Base-by-base conservation (phyloP, 106 monocot species). In the Dendrobium huoshanense region DNA sequence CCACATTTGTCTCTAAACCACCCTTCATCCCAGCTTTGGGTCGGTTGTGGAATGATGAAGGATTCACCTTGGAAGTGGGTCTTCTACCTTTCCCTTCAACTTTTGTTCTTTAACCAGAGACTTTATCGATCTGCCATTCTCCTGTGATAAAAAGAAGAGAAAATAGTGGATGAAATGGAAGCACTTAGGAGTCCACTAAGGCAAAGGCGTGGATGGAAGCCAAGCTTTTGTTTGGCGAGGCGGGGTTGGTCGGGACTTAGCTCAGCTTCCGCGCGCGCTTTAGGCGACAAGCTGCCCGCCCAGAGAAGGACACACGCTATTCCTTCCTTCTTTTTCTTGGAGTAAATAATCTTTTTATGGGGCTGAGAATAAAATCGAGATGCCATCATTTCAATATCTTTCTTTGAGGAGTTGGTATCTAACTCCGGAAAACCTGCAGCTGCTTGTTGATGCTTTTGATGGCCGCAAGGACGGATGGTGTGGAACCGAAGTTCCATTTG, bases 211-310 rank as follows among this genome's bases (percentile, higher is more conserved):
- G 64, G 64, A 25, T 65, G 64, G 24, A 51, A 51, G 64, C 64
- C 64, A 65, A 65, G 9, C 64, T 22, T 65, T 65, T n/a, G 7
- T 9, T 51, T 13, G 51, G 51, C 51, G 51, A n/a, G 64, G n/a
- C 64, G 64, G 64, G 64, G 64, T 65, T 65, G 25, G 64, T 65
- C 64, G 64, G 64, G 64, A n/a, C 64, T 65, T n/a, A 22, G 64
- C 64, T 65, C 64, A 65, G 64, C 24, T 65, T 7, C 64, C 64
- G 24, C 64, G 9, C 64, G 24, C 25, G n/a, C 64, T 65, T 65
- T 65, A 25, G 7, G 64, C n/a, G 64, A 65, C 64, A 65, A n/a
- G 64, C 64, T 65, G 64, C 64, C 64, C 22, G 7, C 24, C 64
- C 64, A 24, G 64, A 65, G 64, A 22, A 24, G 64, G n/a, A 65